These are phyloP conservation scores for Colletotrichum sp. DNA, from an alignment of 2,329 filamentous ascomycete species.

Conservation along the genomic window DNA sequence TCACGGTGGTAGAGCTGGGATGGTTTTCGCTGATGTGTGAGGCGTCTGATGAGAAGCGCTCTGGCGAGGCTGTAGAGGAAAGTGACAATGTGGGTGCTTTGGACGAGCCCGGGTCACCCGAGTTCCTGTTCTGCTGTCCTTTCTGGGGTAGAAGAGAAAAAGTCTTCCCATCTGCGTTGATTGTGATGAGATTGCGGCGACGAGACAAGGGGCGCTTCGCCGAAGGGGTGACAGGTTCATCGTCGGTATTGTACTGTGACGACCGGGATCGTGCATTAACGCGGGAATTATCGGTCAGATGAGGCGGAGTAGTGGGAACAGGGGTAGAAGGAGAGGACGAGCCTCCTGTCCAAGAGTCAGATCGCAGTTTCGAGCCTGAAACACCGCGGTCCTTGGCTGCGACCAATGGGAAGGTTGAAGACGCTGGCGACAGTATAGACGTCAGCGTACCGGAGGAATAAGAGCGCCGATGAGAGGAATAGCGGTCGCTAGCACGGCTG, in stretches of 20 bases:
- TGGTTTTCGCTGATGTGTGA: conserved; percentile 48
- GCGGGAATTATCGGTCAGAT: conserved; percentile 41
- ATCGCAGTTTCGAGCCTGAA: conserved; percentile 51
- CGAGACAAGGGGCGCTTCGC: conserved; percentile 39
- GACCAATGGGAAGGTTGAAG: conserved; percentile 37
- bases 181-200: conserved; percentile 50
- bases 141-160: conserved; percentile 54
- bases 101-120: conserved; percentile 26
- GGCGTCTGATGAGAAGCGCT: conserved; percentile 51
- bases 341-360: conserved; percentile 34
- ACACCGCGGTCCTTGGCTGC: conserved; percentile 40
- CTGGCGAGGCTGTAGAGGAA: conserved; percentile 55
- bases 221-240: conserved; percentile 25
- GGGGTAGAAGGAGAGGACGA: conserved; percentile 39
- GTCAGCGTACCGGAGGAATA: conserved; percentile 28
- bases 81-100: conserved; percentile 49
- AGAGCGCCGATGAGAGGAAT: conserved; percentile 20
- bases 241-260: conserved; percentile 15
- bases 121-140: not conserved
- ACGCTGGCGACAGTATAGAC: conserved; percentile 11
- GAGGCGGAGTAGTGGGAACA: conserved; percentile 39
- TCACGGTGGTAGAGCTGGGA: conserved; percentile 51
- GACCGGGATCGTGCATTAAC: conserved; percentile 39
- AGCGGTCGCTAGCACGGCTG: conserved; percentile 4
- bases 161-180: conserved; percentile 61